These are phyloP conservation scores for Arthrobotrys megalospora DNA, from an alignment of 2,329 filamentous ascomycete genomes.

Conservation along the genomic window DNA sequence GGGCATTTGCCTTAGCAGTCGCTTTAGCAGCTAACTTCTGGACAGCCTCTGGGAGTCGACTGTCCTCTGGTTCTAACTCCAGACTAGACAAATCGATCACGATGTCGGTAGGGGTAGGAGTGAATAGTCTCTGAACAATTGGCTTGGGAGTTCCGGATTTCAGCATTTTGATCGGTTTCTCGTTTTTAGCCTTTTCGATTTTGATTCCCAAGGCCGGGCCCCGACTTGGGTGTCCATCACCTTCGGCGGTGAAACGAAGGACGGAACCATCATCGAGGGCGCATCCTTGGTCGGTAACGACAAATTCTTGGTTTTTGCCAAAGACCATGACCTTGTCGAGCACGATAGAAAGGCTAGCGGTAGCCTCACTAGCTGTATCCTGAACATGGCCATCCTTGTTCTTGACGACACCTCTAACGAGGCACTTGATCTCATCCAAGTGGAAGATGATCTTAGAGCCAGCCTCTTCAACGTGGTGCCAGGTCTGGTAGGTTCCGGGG, in stretches of 20 bases:
- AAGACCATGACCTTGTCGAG: slow-evolving; percentile 46
- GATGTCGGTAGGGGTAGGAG: too few relatives aligned
- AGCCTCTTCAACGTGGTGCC: slow-evolving; percentile 35
- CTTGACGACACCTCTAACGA: slow-evolving; percentile 34
- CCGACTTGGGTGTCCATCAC: slow-evolving; percentile 18
- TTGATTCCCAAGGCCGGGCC: slow-evolving; percentile 18
- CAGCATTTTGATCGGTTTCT: too few relatives aligned
- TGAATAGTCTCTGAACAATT: too few relatives aligned
- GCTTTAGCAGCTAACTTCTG: too few relatives aligned
- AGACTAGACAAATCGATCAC: too few relatives aligned
- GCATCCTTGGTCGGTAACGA: slow-evolving; percentile 23
- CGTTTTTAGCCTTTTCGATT: background rate
- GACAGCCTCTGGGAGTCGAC: too few relatives aligned
- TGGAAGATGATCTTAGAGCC: slow-evolving; percentile 49
- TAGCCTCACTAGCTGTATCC: slow-evolving; percentile 18
- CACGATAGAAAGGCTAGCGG: slow-evolving; percentile 32
- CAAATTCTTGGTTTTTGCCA: slow-evolving; percentile 23
- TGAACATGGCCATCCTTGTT: slow-evolving; percentile 21
- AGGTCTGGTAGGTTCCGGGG: slow-evolving; percentile 36
- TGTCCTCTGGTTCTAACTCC: too few relatives aligned
- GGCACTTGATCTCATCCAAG: slow-evolving; percentile 43
- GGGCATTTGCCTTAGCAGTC: too few relatives aligned
- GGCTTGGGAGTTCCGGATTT: too few relatives aligned
- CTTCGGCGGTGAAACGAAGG: slow-evolving; percentile 25
- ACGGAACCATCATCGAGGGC: slow-evolving; percentile 34